These are phyloP conservation scores for Dactylis glomerata DNA, from an alignment of 176 grass and related monocot species.

Conservation along the genomic window DNA sequence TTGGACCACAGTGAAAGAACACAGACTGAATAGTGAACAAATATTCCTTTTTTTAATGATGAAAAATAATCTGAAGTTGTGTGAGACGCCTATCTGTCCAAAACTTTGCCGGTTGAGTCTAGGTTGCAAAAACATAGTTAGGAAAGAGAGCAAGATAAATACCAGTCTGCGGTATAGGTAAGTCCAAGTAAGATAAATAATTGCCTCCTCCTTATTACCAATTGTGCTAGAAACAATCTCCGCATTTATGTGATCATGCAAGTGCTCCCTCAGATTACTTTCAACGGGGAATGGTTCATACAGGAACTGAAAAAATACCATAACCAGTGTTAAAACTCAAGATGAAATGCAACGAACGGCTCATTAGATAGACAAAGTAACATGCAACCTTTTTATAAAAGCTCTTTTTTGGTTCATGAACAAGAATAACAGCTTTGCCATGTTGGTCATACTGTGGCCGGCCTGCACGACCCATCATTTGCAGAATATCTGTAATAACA, in stretches of 20 bases:
- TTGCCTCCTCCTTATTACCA: slow-evolving; percentile 86
- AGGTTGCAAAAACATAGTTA: slow-evolving; percentile 24
- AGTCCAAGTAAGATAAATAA: slow-evolving; percentile 99
- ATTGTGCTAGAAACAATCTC: slow-evolving; percentile 95
- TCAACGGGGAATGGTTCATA: slow-evolving; percentile 98
- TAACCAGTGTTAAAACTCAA: slow-evolving; percentile 21
- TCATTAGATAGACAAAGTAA: slow-evolving; percentile 28
- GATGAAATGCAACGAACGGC: slow-evolving; percentile 15
- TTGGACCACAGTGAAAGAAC: slow-evolving; percentile 8
- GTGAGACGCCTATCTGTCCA: neutral
- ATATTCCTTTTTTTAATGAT: neutral
- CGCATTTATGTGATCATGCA: slow-evolving; percentile 98
- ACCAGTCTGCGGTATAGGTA: slow-evolving; percentile 93
- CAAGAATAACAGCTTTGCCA: slow-evolving; percentile 99
- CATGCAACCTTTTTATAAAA: slow-evolving; percentile 92
- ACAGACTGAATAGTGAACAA: slow-evolving; percentile 5
- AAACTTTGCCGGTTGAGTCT: neutral
- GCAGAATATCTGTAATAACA: slow-evolving; percentile 96
- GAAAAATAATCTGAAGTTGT: neutral
- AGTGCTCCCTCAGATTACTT: slow-evolving; percentile 93
- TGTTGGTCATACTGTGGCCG: slow-evolving; percentile 95
- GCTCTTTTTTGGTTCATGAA: slow-evolving; percentile 99
- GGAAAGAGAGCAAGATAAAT: slow-evolving; percentile 38
- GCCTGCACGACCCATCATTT: slow-evolving; percentile 99
- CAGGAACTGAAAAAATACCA: slow-evolving; percentile 67